Base-by-base conservation (phyloP, 345 rosid genomes). In the Cochlearia excelsa region DNA sequence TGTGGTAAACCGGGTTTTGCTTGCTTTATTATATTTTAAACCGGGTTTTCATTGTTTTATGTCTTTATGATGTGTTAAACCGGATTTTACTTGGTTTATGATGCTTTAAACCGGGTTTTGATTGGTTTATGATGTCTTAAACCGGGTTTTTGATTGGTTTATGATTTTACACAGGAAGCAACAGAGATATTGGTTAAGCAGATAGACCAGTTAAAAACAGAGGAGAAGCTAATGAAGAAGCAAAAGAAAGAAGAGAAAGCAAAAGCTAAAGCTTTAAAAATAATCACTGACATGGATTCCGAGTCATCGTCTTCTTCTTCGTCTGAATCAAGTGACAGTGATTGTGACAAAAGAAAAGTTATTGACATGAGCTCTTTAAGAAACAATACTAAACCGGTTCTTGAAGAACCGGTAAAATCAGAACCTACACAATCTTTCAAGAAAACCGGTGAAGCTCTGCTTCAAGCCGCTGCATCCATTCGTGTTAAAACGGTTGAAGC, bases 151-250 rank as follows among this genome's bases (percentile, higher is more conserved):
- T 59, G 54, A 59, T 60, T 68, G 23, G 7, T 44, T 37, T 44
- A 37, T 2, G 56, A 46, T 10, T 23, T 57, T 26, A 5, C 51
- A 48, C 77, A 88, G 95, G 92, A 85, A 71, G 80, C 87, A 1
- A 75, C 87, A n/a, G 82, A 67, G 46, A 66, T 73, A 43, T 49
- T 85, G 39, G 39, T 77, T 51, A 73, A 78, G 57, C 87, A 79
- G 46, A 66, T 88, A 5, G 69, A 83, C 28, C 68, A 73, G 68
- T 66, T 85, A 63, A 83, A 69, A 77, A 65, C 82, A 9, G 81
- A 83, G 68, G 78, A 83, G 31, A 81, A 88, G 54, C 66, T 76
- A 44, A 42, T 78, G 73, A 83, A 83, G 79, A 77, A 69, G 53
- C 74, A 70, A 53, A 66, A 63, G 74, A 83, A 85, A 72, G 63